phyloP scores from a whole-genome alignment of 441 rosid genomes.

The Gossypium gossypioides region DNA sequence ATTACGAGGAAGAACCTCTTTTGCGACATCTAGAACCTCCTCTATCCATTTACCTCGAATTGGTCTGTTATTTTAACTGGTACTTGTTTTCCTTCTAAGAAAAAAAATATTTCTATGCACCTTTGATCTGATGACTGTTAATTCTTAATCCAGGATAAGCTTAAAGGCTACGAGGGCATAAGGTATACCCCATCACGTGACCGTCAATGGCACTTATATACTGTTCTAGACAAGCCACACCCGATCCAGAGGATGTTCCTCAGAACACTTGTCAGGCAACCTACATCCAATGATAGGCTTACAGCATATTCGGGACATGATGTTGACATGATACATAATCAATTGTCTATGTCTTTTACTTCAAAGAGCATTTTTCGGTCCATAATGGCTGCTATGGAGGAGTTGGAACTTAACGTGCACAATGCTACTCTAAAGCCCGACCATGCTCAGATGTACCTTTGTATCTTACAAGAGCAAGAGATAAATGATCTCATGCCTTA shows the following conservation, averaged over 20 bases:
- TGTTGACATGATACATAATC: constrained; percentile 33
- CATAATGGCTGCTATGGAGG: constrained; percentile 91
- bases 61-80: constrained; percentile 45
- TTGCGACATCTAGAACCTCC: constrained; percentile 97
- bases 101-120: background rate
- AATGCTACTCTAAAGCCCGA: constrained; percentile 72
- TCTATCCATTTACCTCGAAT: constrained; percentile 83
- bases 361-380: constrained; percentile 82
- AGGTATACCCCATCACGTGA: constrained; percentile 74
- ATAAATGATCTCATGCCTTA: constrained; percentile 84
- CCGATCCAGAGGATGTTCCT: constrained; percentile 88
- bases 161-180: constrained; percentile 68
- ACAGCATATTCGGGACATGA: constrained; percentile 52
- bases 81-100: background rate
- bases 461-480: constrained; percentile 76
- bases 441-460: constrained; percentile 94
- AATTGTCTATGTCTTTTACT: constrained; percentile 52
- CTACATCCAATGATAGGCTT: constrained; percentile 57
- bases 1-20: constrained; percentile 86
- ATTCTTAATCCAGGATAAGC: constrained; percentile 66
- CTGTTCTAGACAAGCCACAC: constrained; percentile 70
- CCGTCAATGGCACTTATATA: constrained; percentile 94
- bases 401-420: constrained; percentile 86
- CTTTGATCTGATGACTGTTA: constrained; percentile 14
- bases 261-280: constrained; percentile 88